Evolutionary conservation across 2,329 filamentous ascomycete genomes (phyloP).

Genomic region (Grosmannia clavigera): DNA sequence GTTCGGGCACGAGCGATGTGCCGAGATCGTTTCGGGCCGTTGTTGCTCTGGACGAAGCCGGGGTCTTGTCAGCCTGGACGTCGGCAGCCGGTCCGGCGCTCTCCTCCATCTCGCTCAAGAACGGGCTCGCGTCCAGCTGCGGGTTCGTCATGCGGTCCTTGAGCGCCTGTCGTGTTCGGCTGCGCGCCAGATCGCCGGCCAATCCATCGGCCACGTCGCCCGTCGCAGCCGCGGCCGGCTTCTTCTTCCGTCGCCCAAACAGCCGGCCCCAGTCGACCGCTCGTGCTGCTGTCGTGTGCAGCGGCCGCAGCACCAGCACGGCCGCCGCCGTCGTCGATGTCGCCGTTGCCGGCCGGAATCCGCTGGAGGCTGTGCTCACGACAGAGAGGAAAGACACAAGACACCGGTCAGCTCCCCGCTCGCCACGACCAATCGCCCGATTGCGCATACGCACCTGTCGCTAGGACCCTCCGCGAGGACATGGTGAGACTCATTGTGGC

Average conservation of each 20-base stretch:
- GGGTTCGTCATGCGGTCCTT: slow-evolving; percentile 32
- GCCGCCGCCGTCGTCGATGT: background rate
- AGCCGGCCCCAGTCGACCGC: slow-evolving; percentile 9
- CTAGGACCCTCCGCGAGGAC: slow-evolving; percentile 48
- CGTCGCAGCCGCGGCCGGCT: background rate
- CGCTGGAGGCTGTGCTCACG: slow-evolving; percentile 8
- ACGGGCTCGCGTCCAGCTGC: slow-evolving; percentile 36
- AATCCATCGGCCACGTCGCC: slow-evolving; percentile 9
- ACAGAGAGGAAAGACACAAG: too few species aligned
- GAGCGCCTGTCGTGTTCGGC: slow-evolving; percentile 24
- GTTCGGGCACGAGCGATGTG: slow-evolving; percentile 29
- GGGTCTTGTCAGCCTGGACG: too few species aligned
- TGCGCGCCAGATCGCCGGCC: slow-evolving; percentile 15
- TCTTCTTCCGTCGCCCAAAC: slow-evolving; percentile 17
- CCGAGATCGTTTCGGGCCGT: slow-evolving; percentile 11
- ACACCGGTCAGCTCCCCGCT: background rate
- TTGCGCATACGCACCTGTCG: slow-evolving; percentile 37
- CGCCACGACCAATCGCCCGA: too few species aligned
- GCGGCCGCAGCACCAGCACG: background rate
- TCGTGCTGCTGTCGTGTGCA: slow-evolving; percentile 9
- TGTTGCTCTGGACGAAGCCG: background rate
- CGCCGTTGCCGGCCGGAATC: slow-evolving; percentile 5
- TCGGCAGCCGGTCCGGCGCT: too few species aligned
- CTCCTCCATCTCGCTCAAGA: slow-evolving; percentile 43
- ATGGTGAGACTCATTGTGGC: slow-evolving; percentile 50